Base-by-base conservation (phyloP, 108 stramenopile species). In the Cylindrotheca fusiformis region DNA sequence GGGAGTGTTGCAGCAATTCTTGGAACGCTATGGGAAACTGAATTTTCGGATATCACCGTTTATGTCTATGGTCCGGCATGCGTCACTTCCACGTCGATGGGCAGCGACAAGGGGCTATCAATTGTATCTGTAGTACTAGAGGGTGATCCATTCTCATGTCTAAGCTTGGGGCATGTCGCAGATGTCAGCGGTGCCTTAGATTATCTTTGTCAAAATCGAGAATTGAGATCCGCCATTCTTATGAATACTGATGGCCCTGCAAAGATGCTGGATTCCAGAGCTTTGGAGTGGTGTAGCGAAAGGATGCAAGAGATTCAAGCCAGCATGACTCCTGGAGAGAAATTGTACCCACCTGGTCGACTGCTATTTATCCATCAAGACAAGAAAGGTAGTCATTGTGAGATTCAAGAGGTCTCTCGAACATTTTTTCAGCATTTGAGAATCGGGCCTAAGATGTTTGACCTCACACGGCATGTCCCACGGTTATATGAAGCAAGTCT, bases 141-240 rank as follows among this genome's bases (percentile, higher is more conserved):
- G 52, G 88, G 88, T n/a, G 88, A 90, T 76, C 88, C 88, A 12
- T 90, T 90, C 65, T 75, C 78, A 20, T 67, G 57, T 27, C 55
- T 90, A 25, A 80, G 78, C 52, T 56, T 90, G 20, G 88, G 88
- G 1, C 88, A 90, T 69, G 22, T 90, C 3, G 83, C 88, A 24
- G 81, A 90, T 56, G 24, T 78, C 22, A 65, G 82, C 1, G 56
- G 53, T 8, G 83, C 76, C 0, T 49, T 90, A 30, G 76, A 80
- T 18, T 26, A 58, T 26, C 69, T 90, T 6, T 90, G 88, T 53
- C 76, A 75, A 47, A 78, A 90, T 22, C 55, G 63, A 36, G 77
- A 70, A 2, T 52, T 90, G 52, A 48, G 88, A 67, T 55, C 71
- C 14, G 55, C 65, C 20, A 80, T 86, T 24, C 48, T 84, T 17